Evolutionary conservation across 371 early-diverging fungal genomes (phyloP), one percentile per base, ranked within the genome.

Genomic region (Mortierella sp.): DNA sequence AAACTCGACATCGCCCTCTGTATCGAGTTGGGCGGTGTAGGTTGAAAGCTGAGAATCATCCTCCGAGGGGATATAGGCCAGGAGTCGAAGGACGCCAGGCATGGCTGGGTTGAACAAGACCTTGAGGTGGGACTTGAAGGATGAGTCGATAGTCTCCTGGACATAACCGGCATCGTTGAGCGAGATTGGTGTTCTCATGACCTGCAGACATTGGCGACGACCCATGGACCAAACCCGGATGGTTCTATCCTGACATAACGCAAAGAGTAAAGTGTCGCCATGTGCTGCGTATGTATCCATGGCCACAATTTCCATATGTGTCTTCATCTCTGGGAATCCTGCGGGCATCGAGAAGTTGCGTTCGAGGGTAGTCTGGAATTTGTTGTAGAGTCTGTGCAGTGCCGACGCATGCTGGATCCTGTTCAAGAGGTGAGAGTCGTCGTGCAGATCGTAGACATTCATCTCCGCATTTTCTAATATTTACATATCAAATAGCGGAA

Each of bases 11-110:
- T 69, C 78, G 19, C 73, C 78, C n/a, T 61, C 16, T 7, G 70
- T 61, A 22, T 75, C 72, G 9, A 82, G 53, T 2, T 71, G 71
- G 8, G 83, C 65, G 1, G 83, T 72, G 53, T 72, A 82, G n/a
- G 78, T 52, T 40, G 72, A 72, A 14, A 82, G 53, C n/a, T 82
- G 83, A 7, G 70, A 69, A 11, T 78, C 83, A 5, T 29, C 71
- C 16, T 77, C 78, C 6, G 75, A 53, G 9, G 83, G 83, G 26
- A 82, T 78, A 43, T 82, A 82, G 4, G 64, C 76, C n/a, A 82
- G 29, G 14, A 82, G 75, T 29, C 83, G 74, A n/a, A 82, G 48
- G 7, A 69, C 66, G 78, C 76, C 78, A 7, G 83, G 78, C 83
- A 75, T 78, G 11, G 31, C 43, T 0, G 83, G 83, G 24, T 82